Evolutionary conservation across 345 rosid genomes (phyloP).

Genomic region (Laguncularia racemosa): DNA sequence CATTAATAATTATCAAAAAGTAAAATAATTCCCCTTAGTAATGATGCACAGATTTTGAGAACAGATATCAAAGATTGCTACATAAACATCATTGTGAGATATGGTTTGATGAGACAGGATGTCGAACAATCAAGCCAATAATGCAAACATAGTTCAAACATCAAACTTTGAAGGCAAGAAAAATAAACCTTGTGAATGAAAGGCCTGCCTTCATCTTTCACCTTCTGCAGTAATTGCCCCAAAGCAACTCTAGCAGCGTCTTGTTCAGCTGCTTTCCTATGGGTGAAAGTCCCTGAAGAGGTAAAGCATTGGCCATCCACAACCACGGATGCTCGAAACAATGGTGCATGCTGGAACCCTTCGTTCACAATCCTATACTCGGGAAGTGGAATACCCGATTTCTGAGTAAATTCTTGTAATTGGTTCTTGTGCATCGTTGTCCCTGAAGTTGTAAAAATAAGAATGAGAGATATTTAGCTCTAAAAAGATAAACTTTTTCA

Average conservation of each 20-base stretch:
- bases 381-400: slow-evolving; percentile 21
- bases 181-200: slow-evolving; percentile 26
- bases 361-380: slow-evolving; percentile 20
- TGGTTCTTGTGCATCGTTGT: slow-evolving; percentile 21
- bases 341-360: slow-evolving; percentile 23
- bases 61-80: no score
- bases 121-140: background rate
- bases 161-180: background rate
- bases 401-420: slow-evolving; percentile 34
- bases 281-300: slow-evolving; percentile 22
- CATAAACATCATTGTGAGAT: no score
- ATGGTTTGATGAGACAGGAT: background rate
- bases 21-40: no score
- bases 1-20: no score
- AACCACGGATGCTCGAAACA: slow-evolving; percentile 28
- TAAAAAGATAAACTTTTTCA: no score
- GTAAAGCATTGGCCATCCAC: slow-evolving; percentile 25
- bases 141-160: background rate
- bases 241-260: slow-evolving; percentile 39
- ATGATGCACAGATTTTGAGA: no score
- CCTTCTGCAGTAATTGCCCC: slow-evolving; percentile 16
- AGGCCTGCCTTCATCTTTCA: slow-evolving; percentile 23
- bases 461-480: no score
- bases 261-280: slow-evolving; percentile 36
- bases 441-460: no score